These are phyloP conservation scores for Agapanthus africanus DNA, from an alignment of 106 monocot species.

Conservation along the genomic window DNA sequence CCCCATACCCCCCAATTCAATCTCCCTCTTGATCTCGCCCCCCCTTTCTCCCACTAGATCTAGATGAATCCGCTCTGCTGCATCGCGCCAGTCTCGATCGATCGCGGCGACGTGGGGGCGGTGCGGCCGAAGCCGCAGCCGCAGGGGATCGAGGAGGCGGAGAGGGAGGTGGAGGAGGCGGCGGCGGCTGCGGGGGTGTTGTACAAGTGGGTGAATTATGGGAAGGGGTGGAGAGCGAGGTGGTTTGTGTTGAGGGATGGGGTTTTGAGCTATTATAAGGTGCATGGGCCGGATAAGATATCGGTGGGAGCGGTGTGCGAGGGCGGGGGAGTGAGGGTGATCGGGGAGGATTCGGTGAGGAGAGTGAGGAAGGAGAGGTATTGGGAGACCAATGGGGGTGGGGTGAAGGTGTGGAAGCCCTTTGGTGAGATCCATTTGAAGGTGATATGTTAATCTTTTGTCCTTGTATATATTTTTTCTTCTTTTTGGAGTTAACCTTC, in stretches of 20 bases:
- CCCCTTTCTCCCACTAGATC: no score
- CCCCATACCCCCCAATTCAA: no score
- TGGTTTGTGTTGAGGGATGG: constrained; percentile 92
- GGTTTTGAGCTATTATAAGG: constrained; percentile 88
- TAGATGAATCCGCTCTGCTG: constrained; percentile 88
- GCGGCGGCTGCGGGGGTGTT: constrained; percentile 71
- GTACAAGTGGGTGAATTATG: constrained; percentile 97
- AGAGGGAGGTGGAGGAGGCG: constrained; percentile 17
- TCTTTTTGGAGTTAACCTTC: no score
- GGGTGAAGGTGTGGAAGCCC: constrained; percentile 57
- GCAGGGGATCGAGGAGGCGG: constrained; percentile 8
- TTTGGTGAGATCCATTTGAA: constrained; percentile 95
- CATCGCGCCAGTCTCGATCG: constrained; percentile 73
- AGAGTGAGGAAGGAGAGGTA: constrained; percentile 31
- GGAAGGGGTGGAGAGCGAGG: constrained; percentile 90
- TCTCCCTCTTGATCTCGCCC: no score
- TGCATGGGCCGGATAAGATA: constrained; percentile 74
- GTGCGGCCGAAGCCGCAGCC: constrained; percentile 5
- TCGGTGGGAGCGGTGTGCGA: constrained; percentile 31
- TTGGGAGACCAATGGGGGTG: neutral
- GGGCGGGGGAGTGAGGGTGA: constrained; percentile 48
- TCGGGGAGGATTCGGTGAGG: constrained; percentile 69
- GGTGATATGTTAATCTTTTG: no score
- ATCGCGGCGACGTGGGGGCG: constrained; percentile 29
- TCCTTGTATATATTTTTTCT: no score